phyloP scores from a whole-genome alignment of 2,329 filamentous ascomycete species.

The Fusarium gaditjirri region DNA sequence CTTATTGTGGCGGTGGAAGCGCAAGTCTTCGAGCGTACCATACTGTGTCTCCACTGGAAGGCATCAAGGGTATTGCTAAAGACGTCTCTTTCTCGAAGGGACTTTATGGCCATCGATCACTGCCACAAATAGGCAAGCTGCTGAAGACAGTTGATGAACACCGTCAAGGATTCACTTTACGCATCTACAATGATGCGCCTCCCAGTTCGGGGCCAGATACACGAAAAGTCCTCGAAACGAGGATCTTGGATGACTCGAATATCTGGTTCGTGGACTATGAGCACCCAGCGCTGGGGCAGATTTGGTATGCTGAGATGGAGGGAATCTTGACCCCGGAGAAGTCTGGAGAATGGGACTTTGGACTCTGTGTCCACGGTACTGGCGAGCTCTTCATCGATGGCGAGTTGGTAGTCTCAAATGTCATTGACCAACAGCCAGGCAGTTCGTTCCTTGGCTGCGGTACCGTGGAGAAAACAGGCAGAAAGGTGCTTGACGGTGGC shows the following conservation, averaged over 20 bases:
- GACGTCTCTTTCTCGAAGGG: neutral
- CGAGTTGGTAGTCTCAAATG: neutral
- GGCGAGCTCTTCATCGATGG: neutral
- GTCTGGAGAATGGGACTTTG: slow-evolving; percentile 2
- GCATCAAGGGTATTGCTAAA: neutral
- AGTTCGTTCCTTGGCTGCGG: neutral
- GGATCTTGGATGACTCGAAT: neutral
- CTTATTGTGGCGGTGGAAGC: slow-evolving; percentile 2
- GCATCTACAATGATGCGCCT: neutral
- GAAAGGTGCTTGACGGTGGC: rapidly evolving
- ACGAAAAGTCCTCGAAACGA: neutral
- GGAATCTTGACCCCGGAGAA: neutral
- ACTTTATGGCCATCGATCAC: neutral
- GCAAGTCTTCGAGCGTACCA: neutral
- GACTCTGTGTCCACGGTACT: neutral
- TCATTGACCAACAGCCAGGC: neutral
- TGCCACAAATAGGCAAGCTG: neutral
- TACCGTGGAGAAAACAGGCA: neutral
- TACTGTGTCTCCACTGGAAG: neutral
- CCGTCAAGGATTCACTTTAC: neutral
- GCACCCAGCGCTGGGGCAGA: neutral
- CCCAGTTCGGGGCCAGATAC: rapidly evolving
- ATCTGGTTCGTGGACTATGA: slow-evolving; percentile 4
- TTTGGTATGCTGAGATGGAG: neutral
- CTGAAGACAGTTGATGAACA: neutral